phyloP scores from a whole-genome alignment of 2,329 filamentous ascomycete species.

The Microdochium paspali region DNA sequence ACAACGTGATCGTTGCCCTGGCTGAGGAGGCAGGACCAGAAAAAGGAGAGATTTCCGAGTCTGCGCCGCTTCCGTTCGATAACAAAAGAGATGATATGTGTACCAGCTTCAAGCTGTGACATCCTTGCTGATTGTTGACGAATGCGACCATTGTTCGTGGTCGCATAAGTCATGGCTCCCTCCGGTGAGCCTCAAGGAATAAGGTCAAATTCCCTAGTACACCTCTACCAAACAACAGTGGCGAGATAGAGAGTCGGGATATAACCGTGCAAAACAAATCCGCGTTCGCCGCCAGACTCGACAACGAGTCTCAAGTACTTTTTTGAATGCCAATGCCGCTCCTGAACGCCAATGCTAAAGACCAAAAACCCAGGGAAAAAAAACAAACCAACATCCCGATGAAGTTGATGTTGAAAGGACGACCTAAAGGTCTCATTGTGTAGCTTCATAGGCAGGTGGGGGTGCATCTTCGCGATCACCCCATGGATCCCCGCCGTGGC shows the following conservation, averaged over 20 bases:
- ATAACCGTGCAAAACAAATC: background rate
- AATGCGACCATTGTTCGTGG: background rate
- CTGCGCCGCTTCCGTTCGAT: too few species aligned
- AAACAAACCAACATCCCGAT: background rate
- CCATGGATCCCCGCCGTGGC: slow-evolving; percentile 37
- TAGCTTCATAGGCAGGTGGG: slow-evolving; percentile 53
- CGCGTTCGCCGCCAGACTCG: background rate
- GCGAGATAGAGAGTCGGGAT: background rate
- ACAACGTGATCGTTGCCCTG: too few species aligned
- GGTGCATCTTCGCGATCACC: slow-evolving; percentile 46
- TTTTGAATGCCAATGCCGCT: background rate
- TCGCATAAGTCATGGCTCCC: background rate
- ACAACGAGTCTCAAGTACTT: background rate
- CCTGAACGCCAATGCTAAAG: background rate
- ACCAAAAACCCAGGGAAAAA: background rate
- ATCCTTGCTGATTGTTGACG: too few species aligned
- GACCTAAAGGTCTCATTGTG: slow-evolving; percentile 21
- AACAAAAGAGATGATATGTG: too few species aligned
- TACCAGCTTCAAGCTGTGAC: too few species aligned
- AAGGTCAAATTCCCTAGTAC: background rate
- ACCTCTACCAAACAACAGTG: background rate
- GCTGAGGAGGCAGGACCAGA: too few species aligned
- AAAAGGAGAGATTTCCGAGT: too few species aligned
- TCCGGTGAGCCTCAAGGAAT: background rate
- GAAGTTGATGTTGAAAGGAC: background rate